Evolutionary conservation across 495 filamentous ascomycete genomes (phyloP).

Genomic region (Daldinia childiae): DNA sequence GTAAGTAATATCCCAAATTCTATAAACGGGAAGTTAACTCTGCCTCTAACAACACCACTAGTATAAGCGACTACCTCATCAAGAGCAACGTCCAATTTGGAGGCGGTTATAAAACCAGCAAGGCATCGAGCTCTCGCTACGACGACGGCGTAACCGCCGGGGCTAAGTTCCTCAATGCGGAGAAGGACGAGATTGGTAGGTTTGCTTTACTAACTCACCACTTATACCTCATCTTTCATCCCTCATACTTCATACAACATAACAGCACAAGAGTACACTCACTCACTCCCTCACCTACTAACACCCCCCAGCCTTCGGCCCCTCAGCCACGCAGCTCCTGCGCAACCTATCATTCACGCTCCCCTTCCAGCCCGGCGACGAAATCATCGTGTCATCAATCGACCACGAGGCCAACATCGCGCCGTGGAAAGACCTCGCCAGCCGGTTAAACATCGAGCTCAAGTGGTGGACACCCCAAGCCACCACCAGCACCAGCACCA

Average conservation of each 20-base stretch:
- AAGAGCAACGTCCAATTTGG: constrained; percentile 78
- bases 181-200: constrained; percentile 66
- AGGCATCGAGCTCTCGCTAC: constrained; percentile 65
- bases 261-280: too few species aligned
- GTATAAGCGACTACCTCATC: constrained; percentile 70
- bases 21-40: neutral
- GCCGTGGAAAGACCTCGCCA: constrained; percentile 72
- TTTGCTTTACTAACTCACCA: neutral
- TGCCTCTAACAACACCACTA: constrained; percentile 39
- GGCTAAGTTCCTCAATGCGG: constrained; percentile 74
- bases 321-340: constrained; percentile 77
- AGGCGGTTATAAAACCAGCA: constrained; percentile 66
- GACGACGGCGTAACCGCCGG: constrained; percentile 65
- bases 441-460: constrained; percentile 62
- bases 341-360: constrained; percentile 73
- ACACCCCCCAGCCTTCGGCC: constrained; percentile 63
- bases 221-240: neutral
- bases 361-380: constrained; percentile 65
- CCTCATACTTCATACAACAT: too few species aligned
- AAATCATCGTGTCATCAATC: constrained; percentile 71
- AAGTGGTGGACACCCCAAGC: constrained; percentile 71
- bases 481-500: too few species aligned
- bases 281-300: neutral
- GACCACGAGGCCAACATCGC: constrained; percentile 80
- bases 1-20: constrained; percentile 53